These are phyloP conservation scores for Penicillium egyptiacum DNA, from an alignment of 495 filamentous ascomycete species.

Conservation along the genomic window DNA sequence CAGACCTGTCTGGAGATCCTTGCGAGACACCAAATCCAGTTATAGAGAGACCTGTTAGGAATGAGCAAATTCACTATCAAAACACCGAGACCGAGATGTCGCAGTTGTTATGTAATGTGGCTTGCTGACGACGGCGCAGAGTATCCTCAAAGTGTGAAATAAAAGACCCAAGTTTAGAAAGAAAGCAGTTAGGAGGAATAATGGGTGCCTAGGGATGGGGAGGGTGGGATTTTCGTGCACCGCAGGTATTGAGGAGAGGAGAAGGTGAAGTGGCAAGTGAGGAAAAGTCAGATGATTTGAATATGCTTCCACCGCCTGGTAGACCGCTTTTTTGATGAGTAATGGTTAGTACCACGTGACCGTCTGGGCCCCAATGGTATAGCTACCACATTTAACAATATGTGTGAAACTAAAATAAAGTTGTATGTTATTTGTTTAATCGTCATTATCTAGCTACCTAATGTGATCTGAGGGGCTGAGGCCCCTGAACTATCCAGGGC, in stretches of 20 bases:
- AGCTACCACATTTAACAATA: no score
- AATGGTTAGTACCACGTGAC: not conserved
- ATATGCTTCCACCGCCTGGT: not conserved
- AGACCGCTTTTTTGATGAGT: not conserved
- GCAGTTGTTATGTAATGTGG: not conserved
- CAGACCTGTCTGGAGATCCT: slow-evolving; percentile 59
- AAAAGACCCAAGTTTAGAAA: not conserved
- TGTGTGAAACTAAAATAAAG: no score
- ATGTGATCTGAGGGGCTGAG: no score
- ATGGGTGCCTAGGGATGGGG: no score
- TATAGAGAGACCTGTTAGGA: slow-evolving; percentile 1
- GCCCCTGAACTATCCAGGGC: no score
- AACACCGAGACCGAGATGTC: not conserved
- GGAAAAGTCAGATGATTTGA: slow-evolving; percentile 8
- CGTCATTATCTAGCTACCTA: no score
- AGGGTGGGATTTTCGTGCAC: not conserved
- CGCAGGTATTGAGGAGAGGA: not conserved
- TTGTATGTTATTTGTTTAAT: no score
- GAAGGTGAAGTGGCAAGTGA: slow-evolving; percentile 11
- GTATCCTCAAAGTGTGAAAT: not conserved
- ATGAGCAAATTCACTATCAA: not conserved
- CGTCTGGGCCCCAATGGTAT: not conserved
- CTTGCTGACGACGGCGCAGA: not conserved
- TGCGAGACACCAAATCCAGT: slow-evolving; percentile 55
- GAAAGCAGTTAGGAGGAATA: not conserved